Evolutionary conservation across 495 filamentous ascomycete genomes (phyloP), one percentile per base, ranked within the genome.

Genomic region (Hypoxylon fuscum): DNA sequence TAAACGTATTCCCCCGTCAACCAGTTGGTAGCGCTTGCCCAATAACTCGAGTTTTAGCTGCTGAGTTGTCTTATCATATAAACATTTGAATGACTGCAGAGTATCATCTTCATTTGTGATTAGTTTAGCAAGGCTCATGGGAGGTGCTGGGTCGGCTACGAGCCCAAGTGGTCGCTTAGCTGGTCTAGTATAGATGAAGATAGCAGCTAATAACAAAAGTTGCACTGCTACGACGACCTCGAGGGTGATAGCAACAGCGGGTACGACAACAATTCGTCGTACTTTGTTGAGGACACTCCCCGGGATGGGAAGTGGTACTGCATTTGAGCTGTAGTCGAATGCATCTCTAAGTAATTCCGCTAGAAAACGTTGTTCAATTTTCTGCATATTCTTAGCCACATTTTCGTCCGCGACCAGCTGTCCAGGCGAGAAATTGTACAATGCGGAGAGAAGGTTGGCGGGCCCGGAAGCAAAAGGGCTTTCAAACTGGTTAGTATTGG

Each of bases 291-390:
- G 11, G 27, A 55, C 42, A 6, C 7, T 38, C 31, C 65, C 65
- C 5, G 25, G 3, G 1, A 38, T 49, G 9, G 11, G 1, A 7
- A 29, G 8, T 7, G 65, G 9, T 14, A 50, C 12, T 21, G 38
- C 37, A 11, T 15, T 3, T 1, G 34, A 51, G 8, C 17, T 22
- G 1, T 47, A 11, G 15, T 54, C 31, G 21, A 75, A 71, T 0
- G 55, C 44, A 23, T 74, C 46, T 29, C 72, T 69, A 6, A 77
- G 32, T 1, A 70, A 57, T 25, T 78, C 76, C 0, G 73, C 76
- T 55, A 77, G 65, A 37, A 71, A 76, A 5, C 76, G 66, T 32
- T 75, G 73, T 25, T 76, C 72, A 7, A 75, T 50, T 25, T 63
- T 68, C 3, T 44, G 64, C 3, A 70, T 71, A 31, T 64, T 64